Percentiles rank a stretch among this genome's conserved stretches.
These are phyloP conservation scores for Boletus reticulatus DNA, from an alignment of 768 basidiomycete species.

Conservation along the genomic window DNA sequence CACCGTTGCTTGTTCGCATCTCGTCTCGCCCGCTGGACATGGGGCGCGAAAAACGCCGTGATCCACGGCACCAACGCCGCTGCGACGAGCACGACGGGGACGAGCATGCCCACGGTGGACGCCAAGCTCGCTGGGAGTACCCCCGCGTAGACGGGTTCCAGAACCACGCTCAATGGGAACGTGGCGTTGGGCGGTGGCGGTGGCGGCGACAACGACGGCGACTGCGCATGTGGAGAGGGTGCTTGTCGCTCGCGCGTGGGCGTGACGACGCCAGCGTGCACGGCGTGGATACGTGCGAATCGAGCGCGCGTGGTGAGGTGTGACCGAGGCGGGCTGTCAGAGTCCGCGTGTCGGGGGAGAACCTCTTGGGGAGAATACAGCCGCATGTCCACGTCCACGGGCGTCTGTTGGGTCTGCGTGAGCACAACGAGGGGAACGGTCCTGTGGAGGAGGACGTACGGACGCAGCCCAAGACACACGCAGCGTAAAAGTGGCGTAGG, in stretches of 20 bases:
- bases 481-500: conserved; percentile 47
- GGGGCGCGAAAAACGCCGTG: conserved; percentile 21
- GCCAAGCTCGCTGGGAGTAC: conserved; percentile 55
- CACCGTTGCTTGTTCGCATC: conserved; percentile 25
- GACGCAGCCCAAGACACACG: conserved; percentile 56
- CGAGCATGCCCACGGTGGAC: conserved; percentile 31
- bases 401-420: conserved; percentile 42
- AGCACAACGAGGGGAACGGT: too few relatives aligned
- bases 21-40: conserved; percentile 22
- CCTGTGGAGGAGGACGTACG: too few relatives aligned
- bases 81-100: conserved; percentile 28
- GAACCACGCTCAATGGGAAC: conserved; percentile 48
- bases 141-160: conserved; percentile 63
- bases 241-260: conserved; percentile 22
- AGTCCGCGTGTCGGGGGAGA: conserved; percentile 8
- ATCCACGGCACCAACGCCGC: conserved; percentile 14
- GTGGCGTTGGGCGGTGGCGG: too few relatives aligned
- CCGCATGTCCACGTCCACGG: conserved; percentile 43
- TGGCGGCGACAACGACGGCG: too few relatives aligned
- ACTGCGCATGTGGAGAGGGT: too few relatives aligned
- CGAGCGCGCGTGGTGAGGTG: conserved; percentile 36
- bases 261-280: conserved; percentile 51
- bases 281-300: conserved; percentile 57
- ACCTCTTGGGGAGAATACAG: conserved; percentile 37
- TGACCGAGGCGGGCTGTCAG: not conserved